Evolutionary conservation across 352 stramenopile species (phyloP).

Genomic region (Pythium brachiatum): DNA sequence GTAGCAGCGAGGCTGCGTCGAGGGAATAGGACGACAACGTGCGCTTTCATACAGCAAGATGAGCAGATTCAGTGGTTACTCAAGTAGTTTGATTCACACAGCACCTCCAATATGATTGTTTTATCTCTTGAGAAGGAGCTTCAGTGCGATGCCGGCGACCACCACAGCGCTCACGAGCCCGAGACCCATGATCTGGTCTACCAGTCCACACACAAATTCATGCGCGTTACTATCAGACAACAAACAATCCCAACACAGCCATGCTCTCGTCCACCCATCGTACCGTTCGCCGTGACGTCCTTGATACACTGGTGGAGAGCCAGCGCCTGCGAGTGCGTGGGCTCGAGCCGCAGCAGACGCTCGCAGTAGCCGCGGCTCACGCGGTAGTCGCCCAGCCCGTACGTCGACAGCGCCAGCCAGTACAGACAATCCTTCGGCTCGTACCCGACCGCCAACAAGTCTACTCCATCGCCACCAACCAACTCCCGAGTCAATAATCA

Average conservation of each 20-base stretch:
- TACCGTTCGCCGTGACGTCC: slow-evolving; percentile 50
- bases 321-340: slow-evolving; percentile 66
- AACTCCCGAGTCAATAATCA: too few species aligned
- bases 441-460: slow-evolving; percentile 55
- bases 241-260: background rate
- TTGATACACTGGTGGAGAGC: slow-evolving; percentile 77
- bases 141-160: slow-evolving; percentile 66
- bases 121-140: slow-evolving; percentile 75
- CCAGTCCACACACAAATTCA: background rate
- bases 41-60: too few species aligned
- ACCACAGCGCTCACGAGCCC: slow-evolving; percentile 70
- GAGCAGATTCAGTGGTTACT: too few species aligned
- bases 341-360: slow-evolving; percentile 70
- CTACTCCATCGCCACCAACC: slow-evolving; percentile 22
- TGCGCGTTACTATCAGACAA: background rate
- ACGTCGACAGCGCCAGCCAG: slow-evolving; percentile 72
- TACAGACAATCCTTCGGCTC: slow-evolving; percentile 70
- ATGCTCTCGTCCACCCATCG: background rate
- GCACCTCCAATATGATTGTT: background rate
- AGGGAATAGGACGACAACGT: too few species aligned
- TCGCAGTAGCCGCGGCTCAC: slow-evolving; percentile 70
- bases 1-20: too few species aligned
- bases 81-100: background rate
- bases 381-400: slow-evolving; percentile 65
- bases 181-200: slow-evolving; percentile 66